Conservation (phyloP, 2,329 filamentous ascomycete genomes). For the Arthroderma sp. region DNA sequence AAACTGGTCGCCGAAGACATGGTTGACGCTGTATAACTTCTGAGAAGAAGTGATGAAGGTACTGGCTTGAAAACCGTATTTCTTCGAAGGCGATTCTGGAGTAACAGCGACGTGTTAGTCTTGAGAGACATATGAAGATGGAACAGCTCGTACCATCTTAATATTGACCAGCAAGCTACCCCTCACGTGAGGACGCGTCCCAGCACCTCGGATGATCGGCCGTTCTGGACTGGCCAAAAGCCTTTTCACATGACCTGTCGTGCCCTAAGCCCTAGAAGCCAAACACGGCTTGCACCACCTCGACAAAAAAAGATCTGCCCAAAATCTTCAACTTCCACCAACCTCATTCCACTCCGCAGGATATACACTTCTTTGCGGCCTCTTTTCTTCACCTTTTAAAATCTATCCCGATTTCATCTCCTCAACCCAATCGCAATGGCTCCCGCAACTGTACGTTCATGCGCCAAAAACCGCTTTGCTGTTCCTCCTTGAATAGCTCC, state of each 20-base stretch:
- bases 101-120: too few relatives aligned
- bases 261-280: constrained; percentile 6
- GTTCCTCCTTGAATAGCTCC: constrained; percentile 46
- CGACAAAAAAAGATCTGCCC: neutral
- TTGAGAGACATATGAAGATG: too few relatives aligned
- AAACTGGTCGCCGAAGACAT: constrained; percentile 25
- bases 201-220: too few relatives aligned
- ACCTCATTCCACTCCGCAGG: constrained; percentile 46
- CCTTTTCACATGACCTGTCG: neutral
- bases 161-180: too few relatives aligned
- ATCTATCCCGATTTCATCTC: constrained; percentile 11
- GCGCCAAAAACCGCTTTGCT: constrained; percentile 71
- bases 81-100: too few relatives aligned
- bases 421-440: constrained; percentile 54
- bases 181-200: too few relatives aligned
- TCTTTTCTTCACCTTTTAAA: constrained; percentile 11
- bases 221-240: too few relatives aligned
- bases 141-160: too few relatives aligned
- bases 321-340: neutral
- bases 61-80: neutral
- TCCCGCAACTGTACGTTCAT: constrained; percentile 69
- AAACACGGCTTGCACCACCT: neutral
- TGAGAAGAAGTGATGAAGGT: neutral
- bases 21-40: neutral
- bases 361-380: constrained; percentile 78